Evolutionary conservation across 2,329 filamentous ascomycete genomes (phyloP), one percentile per base, ranked within the genome.

Genomic region (Pyricularia pennisetigena): DNA sequence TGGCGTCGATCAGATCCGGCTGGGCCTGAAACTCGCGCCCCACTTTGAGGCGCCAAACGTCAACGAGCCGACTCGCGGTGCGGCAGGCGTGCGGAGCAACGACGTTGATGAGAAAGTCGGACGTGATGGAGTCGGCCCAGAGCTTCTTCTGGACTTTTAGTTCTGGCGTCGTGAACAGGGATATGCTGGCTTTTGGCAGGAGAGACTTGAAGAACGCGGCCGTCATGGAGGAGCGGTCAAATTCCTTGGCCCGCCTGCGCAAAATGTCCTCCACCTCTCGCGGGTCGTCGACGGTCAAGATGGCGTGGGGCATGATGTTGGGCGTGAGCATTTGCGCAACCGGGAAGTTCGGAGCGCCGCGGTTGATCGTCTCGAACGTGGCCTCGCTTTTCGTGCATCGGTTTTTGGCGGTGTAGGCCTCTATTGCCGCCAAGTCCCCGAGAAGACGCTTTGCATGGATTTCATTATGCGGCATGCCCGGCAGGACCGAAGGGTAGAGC

Each of bases 1-100:
- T 74, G 0, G 73, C 74, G 35, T 76, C 71, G 67, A 72, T 71
- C 29, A 81, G 72, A 67, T 82, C 80, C 5, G 76, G 69, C 0
- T 67, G 61, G 2, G 74, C 76, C 8, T 70, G 68, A 67, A 82
- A 80, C 0, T 78, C 73, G 16, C 24, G 26, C 3, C 68, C 54
- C 2, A 70, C 69, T 65, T 74, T 76, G 24, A 73, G 67, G 1
- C 71, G 68, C 76, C 75, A 78, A 1, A 78, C 67, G 1, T 75
- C 70, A 2, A 76, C 35, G 6, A 78, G 65, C 29, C 74, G 73
- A 0, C 69, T 26, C 0, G 71, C 71, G 0, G 71, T 68, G 14
- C 68, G 68, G 64, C 72, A 69, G 14, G 77, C 73, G 16, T 74
- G 73, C 1, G 75, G 75, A 3, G 73, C 75, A 0, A 73, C 74